These are phyloP conservation scores for Pelagophyceae sp. DNA, from an alignment of 352 stramenopile genomes.

Conservation along the genomic window DNA sequence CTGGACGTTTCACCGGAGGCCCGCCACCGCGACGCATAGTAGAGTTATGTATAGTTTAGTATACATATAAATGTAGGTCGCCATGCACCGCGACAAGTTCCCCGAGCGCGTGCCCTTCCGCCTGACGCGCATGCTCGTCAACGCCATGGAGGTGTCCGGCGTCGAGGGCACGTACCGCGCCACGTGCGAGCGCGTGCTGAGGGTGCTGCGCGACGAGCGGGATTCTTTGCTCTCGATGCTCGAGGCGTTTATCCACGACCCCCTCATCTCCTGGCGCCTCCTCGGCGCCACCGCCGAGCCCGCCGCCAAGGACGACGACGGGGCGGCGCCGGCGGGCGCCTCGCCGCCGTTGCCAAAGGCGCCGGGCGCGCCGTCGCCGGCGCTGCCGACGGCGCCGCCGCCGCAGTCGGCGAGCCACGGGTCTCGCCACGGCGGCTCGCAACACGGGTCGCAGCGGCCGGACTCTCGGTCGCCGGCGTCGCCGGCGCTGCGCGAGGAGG, in stretches of 20 bases:
- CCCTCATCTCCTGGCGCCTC: constrained; percentile 94
- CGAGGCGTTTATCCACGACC: constrained; percentile 99
- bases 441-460: too few relatives aligned
- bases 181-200: constrained; percentile 94
- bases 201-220: constrained; percentile 87
- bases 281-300: constrained; percentile 68
- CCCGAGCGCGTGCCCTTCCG: constrained; percentile 98
- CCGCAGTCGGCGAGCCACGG: too few relatives aligned
- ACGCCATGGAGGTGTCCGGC: constrained; percentile 97
- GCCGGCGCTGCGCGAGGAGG: background rate
- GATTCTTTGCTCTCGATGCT: constrained; percentile 98
- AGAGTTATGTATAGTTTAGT: background rate
- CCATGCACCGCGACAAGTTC: constrained; percentile 96
- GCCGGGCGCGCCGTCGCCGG: constrained; percentile 20
- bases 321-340: constrained; percentile 47
- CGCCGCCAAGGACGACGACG: constrained; percentile 34
- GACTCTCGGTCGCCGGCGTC: background rate
- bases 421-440: too few relatives aligned
- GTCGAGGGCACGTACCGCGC: constrained; percentile 97
- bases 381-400: background rate
- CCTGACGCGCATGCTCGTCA: constrained; percentile 95
- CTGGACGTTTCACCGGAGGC: too few relatives aligned
- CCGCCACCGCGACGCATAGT: too few relatives aligned
- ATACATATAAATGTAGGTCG: constrained; percentile 95
- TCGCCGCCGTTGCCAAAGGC: background rate